phyloP scores from a whole-genome alignment of 176 grass and related monocot species.

The Eleusine coracana region DNA sequence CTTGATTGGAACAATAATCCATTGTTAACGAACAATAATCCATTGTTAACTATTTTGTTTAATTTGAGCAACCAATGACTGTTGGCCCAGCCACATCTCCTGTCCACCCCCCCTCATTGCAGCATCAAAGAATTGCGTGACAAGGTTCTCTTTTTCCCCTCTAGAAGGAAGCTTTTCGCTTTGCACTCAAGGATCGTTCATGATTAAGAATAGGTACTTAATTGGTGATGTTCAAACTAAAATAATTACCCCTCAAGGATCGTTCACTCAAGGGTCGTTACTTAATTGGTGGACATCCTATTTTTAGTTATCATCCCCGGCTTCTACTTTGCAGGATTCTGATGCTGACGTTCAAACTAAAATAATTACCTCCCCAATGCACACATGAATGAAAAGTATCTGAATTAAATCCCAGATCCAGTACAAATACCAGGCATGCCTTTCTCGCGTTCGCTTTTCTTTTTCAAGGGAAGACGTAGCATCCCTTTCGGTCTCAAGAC shows the following conservation, averaged over 20 bases:
- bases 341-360: conserved; percentile 6
- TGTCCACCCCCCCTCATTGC: neutral
- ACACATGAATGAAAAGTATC: neutral
- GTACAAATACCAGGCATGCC: neutral
- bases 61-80: conserved; percentile 26
- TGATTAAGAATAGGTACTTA: neutral
- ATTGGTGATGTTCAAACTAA: too few species aligned
- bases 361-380: neutral
- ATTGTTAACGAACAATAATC: neutral
- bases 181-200: conserved; percentile 16
- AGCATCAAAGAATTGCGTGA: conserved; percentile 21
- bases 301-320: conserved; percentile 9
- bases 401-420: neutral
- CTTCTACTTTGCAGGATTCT: neutral
- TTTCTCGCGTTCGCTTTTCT: neutral
- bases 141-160: conserved; percentile 44
- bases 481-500: neutral
- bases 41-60: conserved; percentile 8
- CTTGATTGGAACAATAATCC: conserved; percentile 9
- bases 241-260: too few species aligned
- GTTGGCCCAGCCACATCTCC: conserved; percentile 19
- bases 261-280: conserved; percentile 7
- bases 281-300: neutral
- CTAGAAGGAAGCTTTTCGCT: conserved; percentile 35
- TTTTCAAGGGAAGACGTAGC: neutral